Base-by-base conservation (phyloP, 805 yeast genomes). In the Brettanomyces bruxellensis region DNA sequence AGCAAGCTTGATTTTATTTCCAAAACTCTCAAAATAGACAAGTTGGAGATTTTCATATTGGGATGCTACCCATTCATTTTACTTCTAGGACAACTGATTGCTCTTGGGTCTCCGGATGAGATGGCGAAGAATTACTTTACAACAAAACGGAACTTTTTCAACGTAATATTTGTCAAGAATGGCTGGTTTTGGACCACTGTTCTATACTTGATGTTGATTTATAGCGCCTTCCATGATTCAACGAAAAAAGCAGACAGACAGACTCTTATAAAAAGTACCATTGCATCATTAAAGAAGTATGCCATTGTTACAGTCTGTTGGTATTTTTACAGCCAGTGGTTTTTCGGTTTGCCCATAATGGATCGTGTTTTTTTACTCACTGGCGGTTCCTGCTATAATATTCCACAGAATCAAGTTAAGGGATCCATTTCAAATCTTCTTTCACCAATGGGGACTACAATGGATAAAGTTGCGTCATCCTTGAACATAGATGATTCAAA, bases 131-230 rank as follows among this genome's bases (percentile, higher is more conserved):
- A 72, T 52, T 75, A 73, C 62, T 75, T 70, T 61, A 74, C 76
- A 44, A 69, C 79, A 47, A 88, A 86, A 65, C 72, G 75, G 44
- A 88, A 87, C 58, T 32, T 88, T 14, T 58, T 90, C 49, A 91
- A 91, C 62, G 73, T 72, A 22, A 41, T 74, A 5, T 86, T 93
- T 60, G 96, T 91, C 36, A 93, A 91, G 57, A 73, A 72, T 25
- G 98, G 97, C 2, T 93, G 98, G 98, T 71, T 78, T 13, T 93
- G 97, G 98, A 89, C 95, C 1, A 62, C 79, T 0, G 4, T 74
- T 4, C 71, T 72, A 3, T 72, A 66, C 40, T 34, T 48, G 8
- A 44, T 55, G 18, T 41, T 61, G 24, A 23, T 58, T 3, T 11
- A 32, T 7, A 42, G 49, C 23, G 49, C 53, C n/a, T 30, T 25